Percentiles rank a stretch among this genome's conserved stretches.
Conservation (phyloP, 495 filamentous ascomycete genomes). For the Aspergillus cavernicola region DNA sequence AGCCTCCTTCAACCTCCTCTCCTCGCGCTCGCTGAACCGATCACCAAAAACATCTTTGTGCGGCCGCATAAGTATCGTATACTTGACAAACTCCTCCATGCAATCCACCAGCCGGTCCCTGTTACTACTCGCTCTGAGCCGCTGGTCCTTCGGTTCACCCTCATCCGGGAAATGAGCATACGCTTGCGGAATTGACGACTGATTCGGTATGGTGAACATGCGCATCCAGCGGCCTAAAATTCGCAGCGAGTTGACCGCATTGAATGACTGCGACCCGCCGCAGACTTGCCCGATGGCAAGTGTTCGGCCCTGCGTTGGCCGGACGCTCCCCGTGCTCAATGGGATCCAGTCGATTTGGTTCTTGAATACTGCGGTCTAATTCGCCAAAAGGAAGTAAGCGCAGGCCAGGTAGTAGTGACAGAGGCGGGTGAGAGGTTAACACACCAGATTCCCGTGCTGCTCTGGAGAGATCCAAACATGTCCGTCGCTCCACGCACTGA, state of each 20-base stretch:
- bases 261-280: constrained; percentile 69
- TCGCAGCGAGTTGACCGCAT: constrained; percentile 67
- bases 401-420: background rate
- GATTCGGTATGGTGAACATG: constrained; percentile 72
- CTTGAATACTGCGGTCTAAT: constrained; percentile 65
- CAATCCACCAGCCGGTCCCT: constrained; percentile 68
- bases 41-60: constrained; percentile 61
- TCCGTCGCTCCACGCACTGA: constrained; percentile 65
- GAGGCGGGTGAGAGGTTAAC: background rate
- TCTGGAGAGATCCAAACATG: constrained; percentile 69
- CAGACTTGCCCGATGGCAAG: constrained; percentile 62
- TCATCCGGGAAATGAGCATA: constrained; percentile 62
- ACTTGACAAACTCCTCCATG: constrained; percentile 77
- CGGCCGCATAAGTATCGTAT: constrained; percentile 62
- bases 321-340: constrained; percentile 56
- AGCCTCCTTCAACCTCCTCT: constrained; percentile 13
- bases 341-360: constrained; percentile 78
- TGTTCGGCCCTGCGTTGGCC: constrained; percentile 67
- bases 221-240: constrained; percentile 74
- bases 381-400: background rate
- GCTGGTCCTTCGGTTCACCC: constrained; percentile 46
- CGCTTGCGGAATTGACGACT: constrained; percentile 61
- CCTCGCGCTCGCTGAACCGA: constrained; percentile 57
- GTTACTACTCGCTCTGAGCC: constrained; percentile 59
- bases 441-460: constrained; percentile 69